Evolutionary conservation across 352 stramenopile genomes (phyloP).

Genomic region (Peronospora farinosa): DNA sequence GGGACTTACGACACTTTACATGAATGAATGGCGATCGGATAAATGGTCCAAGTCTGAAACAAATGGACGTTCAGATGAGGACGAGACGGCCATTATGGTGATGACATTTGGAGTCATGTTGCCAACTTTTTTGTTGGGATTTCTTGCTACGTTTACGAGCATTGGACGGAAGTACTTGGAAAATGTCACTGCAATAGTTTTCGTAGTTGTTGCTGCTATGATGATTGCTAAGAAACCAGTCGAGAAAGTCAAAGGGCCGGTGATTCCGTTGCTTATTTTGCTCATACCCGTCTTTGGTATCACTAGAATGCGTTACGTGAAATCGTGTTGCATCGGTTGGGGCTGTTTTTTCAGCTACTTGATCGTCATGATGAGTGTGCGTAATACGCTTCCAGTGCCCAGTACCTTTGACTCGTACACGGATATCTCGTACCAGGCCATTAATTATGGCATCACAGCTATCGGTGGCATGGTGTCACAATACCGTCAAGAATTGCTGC

Average conservation of each 20-base stretch:
- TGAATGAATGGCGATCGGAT: conserved; percentile 39
- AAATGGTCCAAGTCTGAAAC: conserved; percentile 34
- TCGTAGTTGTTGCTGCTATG: conserved; percentile 45
- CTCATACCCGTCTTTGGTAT: conserved; percentile 84
- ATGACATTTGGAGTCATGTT: conserved; percentile 62
- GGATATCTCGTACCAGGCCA: conserved; percentile 74
- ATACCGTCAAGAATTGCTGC: conserved; percentile 72
- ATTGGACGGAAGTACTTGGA: conserved; percentile 50
- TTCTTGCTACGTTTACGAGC: conserved; percentile 45
- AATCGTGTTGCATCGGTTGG: conserved; percentile 66
- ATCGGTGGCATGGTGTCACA: conserved; percentile 82
- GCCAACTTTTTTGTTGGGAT: conserved; percentile 46
- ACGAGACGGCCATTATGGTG: conserved; percentile 42
- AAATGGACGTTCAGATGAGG: conserved; percentile 30
- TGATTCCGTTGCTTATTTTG: conserved; percentile 74
- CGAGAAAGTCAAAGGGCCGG: conserved; percentile 52
- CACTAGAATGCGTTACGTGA: conserved; percentile 73
- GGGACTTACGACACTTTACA: conserved; percentile 49
- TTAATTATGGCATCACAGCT: conserved; percentile 76
- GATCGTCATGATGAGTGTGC: conserved; percentile 48
- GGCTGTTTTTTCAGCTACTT: conserved; percentile 66
- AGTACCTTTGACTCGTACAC: conserved; percentile 56
- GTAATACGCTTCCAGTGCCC: conserved; percentile 30
- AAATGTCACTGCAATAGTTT: conserved; percentile 54
- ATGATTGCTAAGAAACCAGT: conserved; percentile 82